Base-by-base conservation (phyloP, 106 monocot species). In the Dendrobium officinale region DNA sequence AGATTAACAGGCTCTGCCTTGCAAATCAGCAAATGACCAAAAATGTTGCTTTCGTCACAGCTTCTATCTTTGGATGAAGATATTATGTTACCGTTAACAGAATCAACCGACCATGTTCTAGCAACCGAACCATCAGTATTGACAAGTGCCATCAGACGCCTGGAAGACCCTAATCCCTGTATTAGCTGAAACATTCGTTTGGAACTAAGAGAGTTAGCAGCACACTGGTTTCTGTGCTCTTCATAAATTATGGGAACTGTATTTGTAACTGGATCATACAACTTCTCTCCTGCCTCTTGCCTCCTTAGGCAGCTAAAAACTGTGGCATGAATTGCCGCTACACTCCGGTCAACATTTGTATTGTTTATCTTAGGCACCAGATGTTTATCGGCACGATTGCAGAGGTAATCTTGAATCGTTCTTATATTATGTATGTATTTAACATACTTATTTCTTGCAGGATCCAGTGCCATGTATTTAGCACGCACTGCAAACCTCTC, bases 401-500 rank as follows among this genome's bases (percentile, higher is more conserved):
- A 92, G 5, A 92, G 81, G 47, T 87, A 92, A 66, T 92, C 92
- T 83, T 92, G 92, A 61, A 92, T 92, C 6, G 89, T 55, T 84
- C 92, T 85, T 48, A 92, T 92, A 64, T 92, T 92, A 24, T 81
- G 83, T 18, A 92, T 87, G 47, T 92, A 92, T 54, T 92, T 92
- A 17, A 89, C 85, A 76, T 92, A 92, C 29, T 92, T 92, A 73
- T 92, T 92, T 72, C 85, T 92, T 74, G 89, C 80, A 64, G 92
- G 92, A 75, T 92, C 89, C 54, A 92, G 17, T 27, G 92, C 86
- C 92, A 92, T 92, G 79, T 92, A 92, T 77, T 92, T 89, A 44
- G 92, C 92, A 56, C 92, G 92, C 9, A 92, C 85, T 27, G 89
- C 92, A 84, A 92, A 92, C 51, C 92, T 79, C 77, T 92, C 92